Conservation (phyloP, 768 basidiomycete species). For the Pleurotus giganteus region DNA sequence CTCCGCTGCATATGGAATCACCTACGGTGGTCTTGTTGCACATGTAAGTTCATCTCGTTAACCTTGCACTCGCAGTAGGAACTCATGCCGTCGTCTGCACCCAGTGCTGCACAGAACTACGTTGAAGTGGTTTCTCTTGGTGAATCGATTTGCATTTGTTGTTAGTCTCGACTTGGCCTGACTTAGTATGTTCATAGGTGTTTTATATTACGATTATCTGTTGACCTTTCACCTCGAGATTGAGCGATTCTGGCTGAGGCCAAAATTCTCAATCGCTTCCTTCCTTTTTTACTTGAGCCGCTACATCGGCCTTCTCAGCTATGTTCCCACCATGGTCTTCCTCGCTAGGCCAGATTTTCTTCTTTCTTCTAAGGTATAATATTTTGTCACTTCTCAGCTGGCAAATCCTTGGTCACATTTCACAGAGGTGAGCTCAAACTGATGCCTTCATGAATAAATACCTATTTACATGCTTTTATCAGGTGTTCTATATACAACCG, state of each 20-base stretch:
- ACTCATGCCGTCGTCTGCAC: no score
- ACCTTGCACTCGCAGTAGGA: no score
- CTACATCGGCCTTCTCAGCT: constrained; percentile 37
- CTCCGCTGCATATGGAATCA: no score
- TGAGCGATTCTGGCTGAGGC: constrained; percentile 38
- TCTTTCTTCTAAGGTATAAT: not conserved
- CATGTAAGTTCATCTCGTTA: no score
- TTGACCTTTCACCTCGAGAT: constrained; percentile 42
- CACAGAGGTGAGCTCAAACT: not conserved
- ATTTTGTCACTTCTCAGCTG: not conserved
- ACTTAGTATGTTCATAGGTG: constrained; percentile 18
- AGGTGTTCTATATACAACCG: not conserved
- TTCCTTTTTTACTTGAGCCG: constrained; percentile 41
- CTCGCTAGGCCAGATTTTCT: constrained; percentile 28
- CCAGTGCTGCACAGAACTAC: not conserved
- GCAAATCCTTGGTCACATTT: constrained; percentile 24
- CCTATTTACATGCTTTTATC: not conserved
- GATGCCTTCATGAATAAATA: constrained; percentile 2
- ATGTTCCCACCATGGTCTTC: constrained; percentile 32
- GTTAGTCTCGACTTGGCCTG: not conserved
- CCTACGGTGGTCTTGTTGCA: no score
- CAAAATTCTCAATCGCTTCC: constrained; percentile 26
- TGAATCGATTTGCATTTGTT: not conserved
- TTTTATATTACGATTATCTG: constrained; percentile 43
- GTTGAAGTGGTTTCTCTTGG: not conserved